Evolutionary conservation across 2,329 filamentous ascomycete genomes (phyloP).

Genomic region (Emergomyces africanus): DNA sequence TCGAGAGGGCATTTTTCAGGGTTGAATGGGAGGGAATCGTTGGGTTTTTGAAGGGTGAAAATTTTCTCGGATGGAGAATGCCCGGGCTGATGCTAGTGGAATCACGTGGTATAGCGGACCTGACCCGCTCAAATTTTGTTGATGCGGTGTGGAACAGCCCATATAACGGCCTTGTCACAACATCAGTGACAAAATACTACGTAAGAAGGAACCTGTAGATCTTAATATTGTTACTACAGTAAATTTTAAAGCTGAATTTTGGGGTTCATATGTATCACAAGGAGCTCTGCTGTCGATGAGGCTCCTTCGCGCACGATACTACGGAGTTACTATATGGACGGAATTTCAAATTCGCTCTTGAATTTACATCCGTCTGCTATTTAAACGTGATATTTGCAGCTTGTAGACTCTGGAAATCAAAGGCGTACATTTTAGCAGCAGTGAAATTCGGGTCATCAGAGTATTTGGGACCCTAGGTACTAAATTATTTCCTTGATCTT

Average conservation of each 20-base stretch:
- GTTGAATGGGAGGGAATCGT: not conserved
- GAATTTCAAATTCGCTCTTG: too few species aligned
- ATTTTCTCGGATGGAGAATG: not conserved
- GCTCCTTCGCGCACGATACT: not conserved
- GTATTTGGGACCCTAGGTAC: not conserved
- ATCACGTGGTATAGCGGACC: constrained; percentile 17
- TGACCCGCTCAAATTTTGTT: too few species aligned
- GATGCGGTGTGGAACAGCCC: too few species aligned
- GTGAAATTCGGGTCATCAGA: not conserved
- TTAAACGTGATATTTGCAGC: not conserved
- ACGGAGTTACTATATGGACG: not conserved
- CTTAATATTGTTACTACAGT: too few species aligned
- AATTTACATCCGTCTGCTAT: too few species aligned
- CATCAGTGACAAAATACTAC: too few species aligned
- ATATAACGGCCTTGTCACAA: too few species aligned
- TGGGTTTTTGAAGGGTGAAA: not conserved
- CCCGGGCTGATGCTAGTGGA: not conserved
- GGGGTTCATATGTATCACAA: not conserved
- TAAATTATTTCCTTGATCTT: too few species aligned
- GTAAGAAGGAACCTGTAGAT: too few species aligned
- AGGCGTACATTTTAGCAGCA: not conserved
- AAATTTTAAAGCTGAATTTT: not conserved
- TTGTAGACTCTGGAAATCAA: not conserved
- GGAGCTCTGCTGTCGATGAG: not conserved
- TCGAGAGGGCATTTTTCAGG: constrained; percentile 25